Conservation (phyloP, 176 grass and related monocot species). For the Triticum dicoccoides region DNA sequence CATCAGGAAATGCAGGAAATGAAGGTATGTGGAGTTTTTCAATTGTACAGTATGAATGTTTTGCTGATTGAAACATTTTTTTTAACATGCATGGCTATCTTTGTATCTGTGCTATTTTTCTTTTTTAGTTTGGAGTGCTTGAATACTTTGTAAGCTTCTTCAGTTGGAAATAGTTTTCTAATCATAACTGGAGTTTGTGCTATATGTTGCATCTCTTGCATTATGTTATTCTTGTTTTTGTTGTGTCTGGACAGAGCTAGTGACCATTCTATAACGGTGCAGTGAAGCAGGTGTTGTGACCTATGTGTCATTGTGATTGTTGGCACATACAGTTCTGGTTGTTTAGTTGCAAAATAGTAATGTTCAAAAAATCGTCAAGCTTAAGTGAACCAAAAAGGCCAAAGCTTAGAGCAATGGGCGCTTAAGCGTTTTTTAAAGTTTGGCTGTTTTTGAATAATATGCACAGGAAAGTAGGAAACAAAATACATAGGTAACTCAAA, state of each 20-base stretch:
- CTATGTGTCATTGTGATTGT: constrained; percentile 8
- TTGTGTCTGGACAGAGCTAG: not conserved
- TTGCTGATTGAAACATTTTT: not conserved
- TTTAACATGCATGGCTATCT: not conserved
- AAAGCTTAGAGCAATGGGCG: not conserved
- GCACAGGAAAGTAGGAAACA: not conserved
- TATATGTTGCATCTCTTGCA: not conserved
- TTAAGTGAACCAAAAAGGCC: not conserved
- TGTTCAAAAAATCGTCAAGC: not conserved
- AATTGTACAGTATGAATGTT: not conserved
- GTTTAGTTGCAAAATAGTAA: not conserved
- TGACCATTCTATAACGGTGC: not conserved
- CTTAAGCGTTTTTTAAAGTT: not conserved
- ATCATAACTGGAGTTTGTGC: not conserved
- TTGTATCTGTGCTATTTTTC: not conserved
- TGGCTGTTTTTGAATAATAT: not conserved
- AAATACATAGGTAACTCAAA: not conserved
- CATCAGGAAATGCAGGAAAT: constrained; percentile 48
- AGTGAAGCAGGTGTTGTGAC: not conserved
- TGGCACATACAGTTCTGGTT: not conserved
- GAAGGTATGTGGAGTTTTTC: constrained; percentile 52
- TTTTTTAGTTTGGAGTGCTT: constrained; percentile 4
- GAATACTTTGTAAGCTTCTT: not conserved
- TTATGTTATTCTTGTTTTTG: constrained; percentile 9
- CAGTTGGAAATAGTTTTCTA: not conserved